These are phyloP conservation scores for Hypoxylon sp. DNA, from an alignment of 2,329 filamentous ascomycete genomes.

Conservation along the genomic window DNA sequence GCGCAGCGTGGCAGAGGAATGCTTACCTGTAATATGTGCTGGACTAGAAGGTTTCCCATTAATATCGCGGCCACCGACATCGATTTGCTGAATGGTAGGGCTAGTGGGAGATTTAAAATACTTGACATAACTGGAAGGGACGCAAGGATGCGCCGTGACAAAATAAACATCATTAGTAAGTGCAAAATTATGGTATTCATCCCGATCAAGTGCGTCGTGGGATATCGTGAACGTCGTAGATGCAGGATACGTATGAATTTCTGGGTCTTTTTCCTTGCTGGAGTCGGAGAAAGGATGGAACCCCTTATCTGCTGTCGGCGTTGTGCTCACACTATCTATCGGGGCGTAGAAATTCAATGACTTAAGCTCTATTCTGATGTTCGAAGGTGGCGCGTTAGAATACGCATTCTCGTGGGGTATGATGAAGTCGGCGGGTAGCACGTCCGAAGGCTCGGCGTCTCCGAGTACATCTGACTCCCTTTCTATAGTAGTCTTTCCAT, in stretches of 20 bases:
- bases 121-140: slow-evolving; percentile 69
- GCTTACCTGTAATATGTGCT: slow-evolving; percentile 64
- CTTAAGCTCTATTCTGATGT: slow-evolving; percentile 64
- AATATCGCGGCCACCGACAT: slow-evolving; percentile 63
- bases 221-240: slow-evolving; percentile 60
- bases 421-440: slow-evolving; percentile 74
- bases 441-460: slow-evolving; percentile 66
- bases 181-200: slow-evolving; percentile 59
- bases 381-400: slow-evolving; percentile 61
- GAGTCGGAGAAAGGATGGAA: slow-evolving; percentile 58
- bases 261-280: slow-evolving; percentile 50
- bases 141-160: slow-evolving; percentile 76
- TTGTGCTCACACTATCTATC: slow-evolving; percentile 61
- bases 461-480: slow-evolving; percentile 73
- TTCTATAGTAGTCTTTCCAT: slow-evolving; percentile 72
- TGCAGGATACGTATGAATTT: slow-evolving; percentile 59
- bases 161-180: slow-evolving; percentile 74
- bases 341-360: slow-evolving; percentile 65
- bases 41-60: slow-evolving; percentile 62
- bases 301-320: slow-evolving; percentile 61
- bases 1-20: slow-evolving; percentile 1
- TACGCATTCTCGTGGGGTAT: slow-evolving; percentile 72
- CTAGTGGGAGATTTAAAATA: slow-evolving; percentile 72
- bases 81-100: slow-evolving; percentile 71
- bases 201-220: slow-evolving; percentile 59